These are phyloP conservation scores for Plasmodium berghei DNA, from an alignment of 169 alveolate genomes.

Conservation along the genomic window DNA sequence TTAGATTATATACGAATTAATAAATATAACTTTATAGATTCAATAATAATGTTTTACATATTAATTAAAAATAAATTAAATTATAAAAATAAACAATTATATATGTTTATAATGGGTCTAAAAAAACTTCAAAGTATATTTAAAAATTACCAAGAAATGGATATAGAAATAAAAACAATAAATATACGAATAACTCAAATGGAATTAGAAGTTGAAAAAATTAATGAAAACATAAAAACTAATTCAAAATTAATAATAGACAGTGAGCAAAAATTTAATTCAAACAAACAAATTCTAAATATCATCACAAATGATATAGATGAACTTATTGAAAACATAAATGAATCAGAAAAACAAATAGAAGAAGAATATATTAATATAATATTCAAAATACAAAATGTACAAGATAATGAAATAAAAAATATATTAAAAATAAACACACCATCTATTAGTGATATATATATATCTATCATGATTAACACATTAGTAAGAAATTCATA, in stretches of 20 bases:
- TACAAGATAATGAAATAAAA: conserved; percentile 61
- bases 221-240: conserved; percentile 24
- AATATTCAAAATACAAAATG: conserved; percentile 71
- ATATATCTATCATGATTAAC: conserved; percentile 58
- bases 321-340: conserved; percentile 64
- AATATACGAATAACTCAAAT: conserved; percentile 2
- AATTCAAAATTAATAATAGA: conserved; percentile 16
- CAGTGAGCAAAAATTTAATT: conserved; percentile 25
- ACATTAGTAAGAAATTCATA: conserved; percentile 33
- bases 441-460: conserved; percentile 27
- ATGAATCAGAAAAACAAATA: conserved; percentile 64
- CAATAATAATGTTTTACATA: conserved; percentile 58
- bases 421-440: conserved; percentile 52
- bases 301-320: conserved; percentile 44
- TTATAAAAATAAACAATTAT: conserved; percentile 64
- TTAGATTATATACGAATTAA: conserved; percentile 36
- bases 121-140: conserved; percentile 43
- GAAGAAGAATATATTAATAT: conserved; percentile 66
- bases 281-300: conserved; percentile 40
- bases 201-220: conserved; percentile 8
- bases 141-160: conserved; percentile 52
- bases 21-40: conserved; percentile 43
- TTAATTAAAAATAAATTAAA: conserved; percentile 67
- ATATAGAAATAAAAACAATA: conserved; percentile 42
- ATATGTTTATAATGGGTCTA: conserved; percentile 70